Percentiles rank a stretch among this genome's conserved stretches.
Conservation (phyloP, 2,329 filamentous ascomycete genomes). For the Cryphonectria carpinicola region DNA sequence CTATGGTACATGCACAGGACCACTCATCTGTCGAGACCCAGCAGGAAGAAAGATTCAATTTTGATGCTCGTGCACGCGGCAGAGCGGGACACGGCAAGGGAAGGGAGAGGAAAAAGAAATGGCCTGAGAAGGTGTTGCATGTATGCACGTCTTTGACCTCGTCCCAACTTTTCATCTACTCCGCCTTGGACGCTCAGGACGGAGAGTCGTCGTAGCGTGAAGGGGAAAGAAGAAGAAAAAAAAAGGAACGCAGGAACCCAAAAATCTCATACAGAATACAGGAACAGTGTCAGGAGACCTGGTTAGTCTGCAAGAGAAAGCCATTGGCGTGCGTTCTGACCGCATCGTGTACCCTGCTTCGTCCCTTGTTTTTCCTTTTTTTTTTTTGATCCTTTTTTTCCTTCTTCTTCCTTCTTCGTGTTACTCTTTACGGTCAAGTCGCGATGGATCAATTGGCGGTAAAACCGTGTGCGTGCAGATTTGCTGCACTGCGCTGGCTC, state of each 20-base stretch:
- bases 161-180: not conserved
- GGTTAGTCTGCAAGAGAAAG: constrained; percentile 3
- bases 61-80: constrained; percentile 3
- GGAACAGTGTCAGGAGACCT: constrained; percentile 2
- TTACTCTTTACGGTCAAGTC: constrained; percentile 19
- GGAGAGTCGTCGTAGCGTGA: constrained; percentile 2
- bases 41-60: not conserved
- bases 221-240: not conserved
- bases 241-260: not conserved
- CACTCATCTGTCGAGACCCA: not conserved
- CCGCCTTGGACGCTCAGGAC: not conserved
- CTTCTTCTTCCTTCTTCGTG: not conserved
- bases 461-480: constrained; percentile 15
- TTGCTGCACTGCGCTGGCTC: constrained; percentile 8
- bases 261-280: not conserved
- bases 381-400: too few relatives aligned
- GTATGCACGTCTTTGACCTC: constrained; percentile 9
- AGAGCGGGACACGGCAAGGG: not conserved
- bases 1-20: not conserved
- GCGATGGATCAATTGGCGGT: constrained; percentile 17
- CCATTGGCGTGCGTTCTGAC: constrained; percentile 11
- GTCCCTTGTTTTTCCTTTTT: not conserved
- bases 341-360: constrained; percentile 15
- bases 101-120: not conserved
- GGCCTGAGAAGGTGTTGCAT: not conserved